Base-by-base conservation (phyloP, 2,329 filamentous ascomycete genomes). In the Diaporthe humulicola region DNA sequence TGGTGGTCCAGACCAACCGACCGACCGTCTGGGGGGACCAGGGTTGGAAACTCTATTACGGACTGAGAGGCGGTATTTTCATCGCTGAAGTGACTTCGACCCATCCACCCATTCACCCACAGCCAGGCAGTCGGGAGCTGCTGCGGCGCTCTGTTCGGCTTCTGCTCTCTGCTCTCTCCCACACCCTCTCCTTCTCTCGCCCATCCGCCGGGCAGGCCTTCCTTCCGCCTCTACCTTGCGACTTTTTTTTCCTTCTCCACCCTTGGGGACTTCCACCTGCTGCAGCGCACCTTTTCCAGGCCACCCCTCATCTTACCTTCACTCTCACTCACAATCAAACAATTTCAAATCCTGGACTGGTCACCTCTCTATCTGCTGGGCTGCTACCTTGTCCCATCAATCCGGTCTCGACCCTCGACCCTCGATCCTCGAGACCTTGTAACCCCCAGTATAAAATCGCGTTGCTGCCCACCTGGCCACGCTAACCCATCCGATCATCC, bases 401-500 rank as follows among this genome's bases (percentile, higher is more conserved):
- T 70, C 25, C 25, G 58, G 67, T 54, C 60, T 71, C 69, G 54
- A 64, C 74, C 74, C 66, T 52, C 57, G 36, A 45, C 28, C 58
- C 71, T 70, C 71, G 64, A 69, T 56, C 60, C 72, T 67, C 66
- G 70, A 52, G 70, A 70, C 74, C 74, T 76, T 71, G 73, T 76
- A 74, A 74, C 74, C 74, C 61, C 74, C 74, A 74, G 69, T 74
- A 74, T 74, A 74, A 76, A 74, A 71, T 75, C 74, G 71, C 60
- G 66, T 76, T 66, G 67, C 56, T 76, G 74, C 74, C 74, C 74
- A 74, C 74, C 74, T 64, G 52, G 58, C 74, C 61, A 61, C 74
- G 74, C 74, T 76, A 76, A 76, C 74, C 74, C 72, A 67, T 76
- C 74, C 72, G 72, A 76, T 76, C 74, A 72, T 74, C 72, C 72